These are phyloP conservation scores for Hypomontagnella submonticulosa DNA, from an alignment of 495 filamentous ascomycete genomes.

Conservation along the genomic window DNA sequence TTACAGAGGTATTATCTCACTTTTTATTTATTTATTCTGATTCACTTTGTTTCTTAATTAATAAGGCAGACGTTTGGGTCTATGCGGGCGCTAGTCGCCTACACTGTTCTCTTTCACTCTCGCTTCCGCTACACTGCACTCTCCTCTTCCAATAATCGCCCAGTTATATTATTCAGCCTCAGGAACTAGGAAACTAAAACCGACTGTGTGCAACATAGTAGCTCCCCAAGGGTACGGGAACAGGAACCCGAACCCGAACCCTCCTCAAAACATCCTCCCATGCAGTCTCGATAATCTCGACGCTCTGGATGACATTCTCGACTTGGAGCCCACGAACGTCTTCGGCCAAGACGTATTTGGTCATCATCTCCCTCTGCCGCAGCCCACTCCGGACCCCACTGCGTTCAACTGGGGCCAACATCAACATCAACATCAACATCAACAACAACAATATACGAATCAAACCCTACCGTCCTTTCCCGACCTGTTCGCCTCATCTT, in stretches of 20 bases:
- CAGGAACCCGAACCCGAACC: slow-evolving; percentile 6
- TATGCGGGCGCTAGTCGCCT: background rate
- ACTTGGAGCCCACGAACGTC: background rate
- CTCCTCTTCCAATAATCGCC: background rate
- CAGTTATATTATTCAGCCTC: background rate
- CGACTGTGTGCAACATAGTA: slow-evolving; percentile 26
- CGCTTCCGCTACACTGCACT: background rate
- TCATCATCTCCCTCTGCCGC: background rate
- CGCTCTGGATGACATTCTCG: background rate
- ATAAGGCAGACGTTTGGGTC: no score
- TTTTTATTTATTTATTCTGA: slow-evolving; percentile 5
- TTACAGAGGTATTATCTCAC: slow-evolving; percentile 33
- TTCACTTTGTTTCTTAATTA: background rate
- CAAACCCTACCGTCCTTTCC: slow-evolving; percentile 24
- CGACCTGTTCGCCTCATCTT: slow-evolving; percentile 1
- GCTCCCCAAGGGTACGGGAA: slow-evolving; percentile 27
- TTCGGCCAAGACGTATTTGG: slow-evolving; percentile 4
- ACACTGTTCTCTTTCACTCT: background rate
- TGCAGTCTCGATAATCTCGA: slow-evolving; percentile 5
- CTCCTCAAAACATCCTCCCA: slow-evolving; percentile 16
- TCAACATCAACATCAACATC: slow-evolving; percentile 4
- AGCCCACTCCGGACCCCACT: background rate
- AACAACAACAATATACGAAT: slow-evolving; percentile 5
- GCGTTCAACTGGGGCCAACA: background rate
- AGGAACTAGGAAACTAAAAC: slow-evolving; percentile 20